Percentiles rank a stretch among this genome's conserved stretches.
Evolutionary conservation across 345 rosid species (phyloP).

Genomic region (Geranium brycei): DNA sequence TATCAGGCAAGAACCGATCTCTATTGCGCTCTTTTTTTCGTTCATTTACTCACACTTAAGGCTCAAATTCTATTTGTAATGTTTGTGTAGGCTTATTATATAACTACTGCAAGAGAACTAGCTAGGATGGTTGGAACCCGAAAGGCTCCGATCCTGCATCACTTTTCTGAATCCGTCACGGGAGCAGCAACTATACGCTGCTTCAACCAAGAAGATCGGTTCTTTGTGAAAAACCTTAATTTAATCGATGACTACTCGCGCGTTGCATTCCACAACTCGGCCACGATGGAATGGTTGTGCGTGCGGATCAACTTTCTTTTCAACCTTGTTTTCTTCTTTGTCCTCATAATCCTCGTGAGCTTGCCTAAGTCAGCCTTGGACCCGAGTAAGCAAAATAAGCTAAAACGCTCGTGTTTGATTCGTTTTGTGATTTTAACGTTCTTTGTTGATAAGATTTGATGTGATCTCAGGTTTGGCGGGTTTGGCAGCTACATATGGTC

Average conservation of each 20-base stretch:
- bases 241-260: slow-evolving; percentile 52
- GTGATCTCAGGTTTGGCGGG: slow-evolving; percentile 50
- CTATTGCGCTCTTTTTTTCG: neutral
- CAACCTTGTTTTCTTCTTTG: slow-evolving; percentile 66
- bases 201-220: slow-evolving; percentile 56
- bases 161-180: slow-evolving; percentile 65
- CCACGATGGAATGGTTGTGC: slow-evolving; percentile 82
- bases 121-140: slow-evolving; percentile 71
- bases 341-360: slow-evolving; percentile 55
- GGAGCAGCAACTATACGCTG: slow-evolving; percentile 69
- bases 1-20: slow-evolving; percentile 38
- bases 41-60: neutral
- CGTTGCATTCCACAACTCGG: slow-evolving; percentile 50
- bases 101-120: slow-evolving; percentile 71
- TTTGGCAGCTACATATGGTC: slow-evolving; percentile 46
- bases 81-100: slow-evolving; percentile 58
- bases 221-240: slow-evolving; percentile 31
- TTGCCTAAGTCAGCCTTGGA: slow-evolving; percentile 50
- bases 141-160: slow-evolving; percentile 75
- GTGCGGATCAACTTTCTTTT: slow-evolving; percentile 72
- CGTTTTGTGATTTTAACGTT: neutral
- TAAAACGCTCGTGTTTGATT: neutral
- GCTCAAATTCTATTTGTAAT: neutral
- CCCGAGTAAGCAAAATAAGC: slow-evolving; percentile 40
- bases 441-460: neutral